phyloP scores from a whole-genome alignment of 2,329 filamentous ascomycete genomes.

The Scleromitrula shiraiana region DNA sequence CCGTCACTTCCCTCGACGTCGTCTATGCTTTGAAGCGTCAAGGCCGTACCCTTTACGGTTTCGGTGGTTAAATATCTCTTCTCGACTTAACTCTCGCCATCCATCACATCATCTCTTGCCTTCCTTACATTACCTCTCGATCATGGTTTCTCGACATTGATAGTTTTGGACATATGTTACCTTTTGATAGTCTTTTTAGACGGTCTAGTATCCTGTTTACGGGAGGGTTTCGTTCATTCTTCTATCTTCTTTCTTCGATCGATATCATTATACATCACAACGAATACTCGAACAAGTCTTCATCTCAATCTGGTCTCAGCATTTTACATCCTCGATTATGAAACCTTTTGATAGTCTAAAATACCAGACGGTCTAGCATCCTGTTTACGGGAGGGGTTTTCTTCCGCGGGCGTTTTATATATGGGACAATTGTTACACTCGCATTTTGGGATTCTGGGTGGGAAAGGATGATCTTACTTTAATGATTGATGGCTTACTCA shows the following conservation, averaged over 20 bases:
- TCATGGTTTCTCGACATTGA: constrained; percentile 15
- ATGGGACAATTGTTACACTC: constrained; percentile 13
- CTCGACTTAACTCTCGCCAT: too few relatives aligned
- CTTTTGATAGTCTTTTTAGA: constrained; percentile 31
- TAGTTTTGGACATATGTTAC: constrained; percentile 23
- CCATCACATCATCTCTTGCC: constrained; percentile 50
- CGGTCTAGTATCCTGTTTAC: constrained; percentile 33
- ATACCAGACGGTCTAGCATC: constrained; percentile 29
- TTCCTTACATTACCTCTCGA: constrained; percentile 16
- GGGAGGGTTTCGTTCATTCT: constrained; percentile 28
- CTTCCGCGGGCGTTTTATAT: too few relatives aligned
- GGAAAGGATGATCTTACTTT: not conserved
- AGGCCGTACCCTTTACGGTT: constrained; percentile 60
- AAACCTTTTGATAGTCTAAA: constrained; percentile 31
- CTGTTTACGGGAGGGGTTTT: constrained; percentile 31
- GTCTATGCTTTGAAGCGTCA: constrained; percentile 61
- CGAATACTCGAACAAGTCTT: constrained; percentile 3
- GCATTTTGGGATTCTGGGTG: not conserved
- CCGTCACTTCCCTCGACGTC: constrained; percentile 57
- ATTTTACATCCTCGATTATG: constrained; percentile 12
- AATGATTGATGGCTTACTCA: constrained; percentile 4
- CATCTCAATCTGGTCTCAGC: constrained; percentile 20
- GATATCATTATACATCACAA: constrained; percentile 17
- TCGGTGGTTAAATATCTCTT: constrained; percentile 60
- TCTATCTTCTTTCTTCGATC: constrained; percentile 13